Evolutionary conservation across 805 yeast genomes (phyloP).

Genomic region (Debaryomyces prosopidis): DNA sequence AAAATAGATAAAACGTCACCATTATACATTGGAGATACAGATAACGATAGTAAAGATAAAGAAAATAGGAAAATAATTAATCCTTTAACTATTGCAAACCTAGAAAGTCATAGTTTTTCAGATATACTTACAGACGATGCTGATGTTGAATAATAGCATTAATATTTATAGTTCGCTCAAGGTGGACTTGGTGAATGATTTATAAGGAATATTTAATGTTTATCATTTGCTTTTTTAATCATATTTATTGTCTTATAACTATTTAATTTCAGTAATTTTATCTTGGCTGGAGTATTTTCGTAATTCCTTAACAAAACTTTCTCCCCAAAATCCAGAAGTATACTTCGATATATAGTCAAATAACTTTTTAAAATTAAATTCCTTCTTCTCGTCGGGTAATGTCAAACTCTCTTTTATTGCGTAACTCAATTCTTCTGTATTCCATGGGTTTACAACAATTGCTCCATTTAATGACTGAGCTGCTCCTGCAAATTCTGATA

Average conservation of each 20-base stretch:
- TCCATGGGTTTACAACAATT: conserved; percentile 95
- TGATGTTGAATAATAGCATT: conserved; percentile 14
- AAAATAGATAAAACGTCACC: conserved; percentile 7
- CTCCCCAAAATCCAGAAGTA: conserved; percentile 97
- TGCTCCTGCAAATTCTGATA: conserved; percentile 98
- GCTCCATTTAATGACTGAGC: conserved; percentile 97
- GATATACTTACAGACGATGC: conserved; percentile 14
- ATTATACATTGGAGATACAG: conserved; percentile 1
- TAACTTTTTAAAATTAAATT: conserved; percentile 76
- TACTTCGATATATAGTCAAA: conserved; percentile 88
- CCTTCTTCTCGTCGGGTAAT: conserved; percentile 76
- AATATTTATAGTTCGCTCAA: too few relatives aligned
- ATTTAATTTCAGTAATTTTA: neutral
- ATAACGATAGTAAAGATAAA: conserved; percentile 11
- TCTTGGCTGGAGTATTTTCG: conserved; percentile 30
- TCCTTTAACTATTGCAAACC: conserved; percentile 31
- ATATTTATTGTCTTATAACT: neutral
- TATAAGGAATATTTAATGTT: too few relatives aligned
- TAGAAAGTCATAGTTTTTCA: conserved; percentile 24
- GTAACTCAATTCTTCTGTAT: conserved; percentile 87
- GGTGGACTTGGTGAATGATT: too few relatives aligned
- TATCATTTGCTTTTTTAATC: too few relatives aligned
- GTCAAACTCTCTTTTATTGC: conserved; percentile 87
- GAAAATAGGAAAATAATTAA: conserved; percentile 16
- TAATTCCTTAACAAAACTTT: conserved; percentile 87